phyloP scores from a whole-genome alignment of 176 grass and related monocot species.

The Dactylis glomerata region DNA sequence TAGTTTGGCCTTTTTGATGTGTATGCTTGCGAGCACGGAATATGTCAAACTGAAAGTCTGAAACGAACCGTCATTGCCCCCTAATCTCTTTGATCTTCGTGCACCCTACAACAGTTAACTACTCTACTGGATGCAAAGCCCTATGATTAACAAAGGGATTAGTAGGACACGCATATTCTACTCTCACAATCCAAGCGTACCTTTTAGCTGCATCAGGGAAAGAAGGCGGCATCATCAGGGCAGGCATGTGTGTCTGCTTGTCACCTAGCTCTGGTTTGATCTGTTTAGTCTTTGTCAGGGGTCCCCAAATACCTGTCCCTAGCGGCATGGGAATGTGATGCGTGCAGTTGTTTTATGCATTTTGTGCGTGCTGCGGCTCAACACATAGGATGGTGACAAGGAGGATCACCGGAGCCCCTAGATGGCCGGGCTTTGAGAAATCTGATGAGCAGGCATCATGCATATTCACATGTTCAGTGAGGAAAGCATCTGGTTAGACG shows the following conservation, averaged over 20 bases:
- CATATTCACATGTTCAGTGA: neutral
- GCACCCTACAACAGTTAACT: neutral
- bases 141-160: neutral
- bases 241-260: slow-evolving; percentile 31
- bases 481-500: neutral
- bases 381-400: slow-evolving; percentile 34
- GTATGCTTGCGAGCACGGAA: slow-evolving; percentile 23
- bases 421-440: neutral
- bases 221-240: neutral
- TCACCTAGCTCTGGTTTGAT: slow-evolving; percentile 46
- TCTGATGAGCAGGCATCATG: neutral
- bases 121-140: neutral
- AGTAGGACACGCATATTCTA: slow-evolving; percentile 27
- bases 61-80: slow-evolving; percentile 6
- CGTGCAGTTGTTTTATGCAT: neutral
- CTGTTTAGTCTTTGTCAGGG: slow-evolving; percentile 33
- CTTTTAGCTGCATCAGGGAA: neutral
- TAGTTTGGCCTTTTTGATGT: slow-evolving; percentile 27
- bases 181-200: neutral
- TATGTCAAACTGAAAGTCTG: neutral
- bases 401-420: neutral
- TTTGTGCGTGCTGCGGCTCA: neutral
- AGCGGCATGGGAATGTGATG: slow-evolving; percentile 26
- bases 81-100: neutral
- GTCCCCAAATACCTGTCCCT: slow-evolving; percentile 42